Evolutionary conservation across 2,329 filamentous ascomycete genomes (phyloP).

Genomic region (Cytospora paraplurivora): DNA sequence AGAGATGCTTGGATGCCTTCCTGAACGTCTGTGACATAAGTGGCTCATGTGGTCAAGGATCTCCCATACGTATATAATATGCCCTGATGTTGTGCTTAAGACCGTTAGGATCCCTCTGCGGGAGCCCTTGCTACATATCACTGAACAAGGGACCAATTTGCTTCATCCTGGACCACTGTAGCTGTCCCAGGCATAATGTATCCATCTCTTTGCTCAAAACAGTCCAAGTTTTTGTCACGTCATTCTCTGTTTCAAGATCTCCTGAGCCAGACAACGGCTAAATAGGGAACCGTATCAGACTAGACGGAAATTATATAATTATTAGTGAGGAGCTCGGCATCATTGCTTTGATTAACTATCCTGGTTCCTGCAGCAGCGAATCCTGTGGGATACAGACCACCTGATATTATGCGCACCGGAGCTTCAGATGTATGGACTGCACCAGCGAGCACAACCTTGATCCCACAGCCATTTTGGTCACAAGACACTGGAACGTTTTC

Average conservation of each 20-base stretch:
- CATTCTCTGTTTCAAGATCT: too few relatives aligned
- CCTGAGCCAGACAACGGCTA: too few relatives aligned
- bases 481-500: too few relatives aligned
- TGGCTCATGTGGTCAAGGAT: neutral
- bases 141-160: slow-evolving; percentile 4
- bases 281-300: neutral
- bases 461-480: too few relatives aligned
- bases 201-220: slow-evolving; percentile 11
- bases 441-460: too few relatives aligned
- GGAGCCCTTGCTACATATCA: slow-evolving; percentile 4
- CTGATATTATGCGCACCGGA: too few relatives aligned
- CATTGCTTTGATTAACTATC: neutral
- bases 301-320: neutral
- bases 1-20: too few relatives aligned
- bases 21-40: neutral
- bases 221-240: neutral
- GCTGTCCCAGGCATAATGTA: slow-evolving; percentile 7
- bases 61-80: neutral
- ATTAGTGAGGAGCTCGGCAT: slow-evolving; percentile 1
- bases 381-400: too few relatives aligned
- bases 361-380: too few relatives aligned
- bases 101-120: neutral
- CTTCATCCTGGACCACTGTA: slow-evolving; percentile 18
- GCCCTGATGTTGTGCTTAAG: neutral
- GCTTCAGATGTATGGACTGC: too few relatives aligned